Percentiles rank a stretch among this genome's conserved stretches.
Evolutionary conservation across 441 rosid species (phyloP).

Genomic region (Adansonia madagascariensis): DNA sequence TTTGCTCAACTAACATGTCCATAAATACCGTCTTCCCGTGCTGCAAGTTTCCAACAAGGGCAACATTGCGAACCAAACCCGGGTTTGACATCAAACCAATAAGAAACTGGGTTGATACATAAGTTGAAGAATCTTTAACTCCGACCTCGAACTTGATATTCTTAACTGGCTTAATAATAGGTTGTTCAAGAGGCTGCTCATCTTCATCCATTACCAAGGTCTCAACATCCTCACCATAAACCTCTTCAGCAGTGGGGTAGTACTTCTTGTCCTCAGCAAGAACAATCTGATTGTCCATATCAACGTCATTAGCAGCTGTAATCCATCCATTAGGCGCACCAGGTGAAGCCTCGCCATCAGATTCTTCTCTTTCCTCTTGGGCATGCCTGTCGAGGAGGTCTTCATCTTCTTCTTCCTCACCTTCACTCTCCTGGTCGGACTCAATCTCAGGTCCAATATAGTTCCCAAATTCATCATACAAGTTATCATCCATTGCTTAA

Average conservation of each 20-base stretch:
- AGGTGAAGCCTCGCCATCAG: conserved; percentile 61
- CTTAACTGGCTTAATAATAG: conserved; percentile 80
- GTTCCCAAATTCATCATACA: conserved; percentile 96
- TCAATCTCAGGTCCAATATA: conserved; percentile 89
- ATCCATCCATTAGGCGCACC: conserved; percentile 79
- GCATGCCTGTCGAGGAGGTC: conserved; percentile 59
- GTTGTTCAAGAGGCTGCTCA: conserved; percentile 85
- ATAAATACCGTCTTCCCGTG: conserved; percentile 92
- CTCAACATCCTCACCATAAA: conserved; percentile 94
- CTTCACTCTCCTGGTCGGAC: conserved; percentile 82
- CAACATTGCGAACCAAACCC: conserved; percentile 80
- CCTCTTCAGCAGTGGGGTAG: conserved; percentile 97
- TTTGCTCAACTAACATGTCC: conserved; percentile 98
- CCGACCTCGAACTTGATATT: conserved; percentile 87
- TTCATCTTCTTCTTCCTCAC: conserved; percentile 65
- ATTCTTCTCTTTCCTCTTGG: conserved; percentile 50
- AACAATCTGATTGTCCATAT: conserved; percentile 88
- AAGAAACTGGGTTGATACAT: conserved; percentile 88
- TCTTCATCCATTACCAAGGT: conserved; percentile 97
- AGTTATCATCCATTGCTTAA: conserved; percentile 77
- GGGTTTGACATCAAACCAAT: conserved; percentile 95
- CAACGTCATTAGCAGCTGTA: conserved; percentile 68
- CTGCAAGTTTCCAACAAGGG: conserved; percentile 89
- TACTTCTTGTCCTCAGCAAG: conserved; percentile 97
- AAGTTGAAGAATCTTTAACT: conserved; percentile 84